Percentiles rank a stretch among this genome's conserved stretches.
Conservation (phyloP, 257 asterid species). For the Nicotiana otophora region DNA sequence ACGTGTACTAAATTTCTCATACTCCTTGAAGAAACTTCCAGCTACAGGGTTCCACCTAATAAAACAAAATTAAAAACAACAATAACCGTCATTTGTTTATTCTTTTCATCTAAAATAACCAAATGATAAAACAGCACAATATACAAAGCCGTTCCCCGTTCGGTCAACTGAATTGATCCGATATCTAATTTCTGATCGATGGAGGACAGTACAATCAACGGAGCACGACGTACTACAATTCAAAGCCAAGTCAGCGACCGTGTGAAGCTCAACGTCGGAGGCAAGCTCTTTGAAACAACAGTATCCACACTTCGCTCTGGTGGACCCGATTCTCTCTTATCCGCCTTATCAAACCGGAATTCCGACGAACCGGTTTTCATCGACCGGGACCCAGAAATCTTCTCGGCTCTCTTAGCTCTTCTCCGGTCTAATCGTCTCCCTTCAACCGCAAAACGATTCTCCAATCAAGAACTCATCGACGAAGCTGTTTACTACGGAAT, state of each 20-base stretch:
- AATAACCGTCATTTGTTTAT: neutral
- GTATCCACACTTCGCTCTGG: constrained; percentile 75
- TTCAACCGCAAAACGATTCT: constrained; percentile 71
- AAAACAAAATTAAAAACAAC: neutral
- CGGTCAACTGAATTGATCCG: too few species aligned
- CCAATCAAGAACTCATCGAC: constrained; percentile 72
- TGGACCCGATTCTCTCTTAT: constrained; percentile 74
- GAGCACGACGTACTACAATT: constrained; percentile 3
- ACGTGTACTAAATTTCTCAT: too few species aligned
- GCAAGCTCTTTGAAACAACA: constrained; percentile 90
- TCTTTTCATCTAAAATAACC: neutral
- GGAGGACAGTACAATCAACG: constrained; percentile 31
- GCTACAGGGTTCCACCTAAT: neutral
- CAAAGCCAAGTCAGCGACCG: constrained; percentile 36
- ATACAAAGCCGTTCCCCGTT: too few species aligned
- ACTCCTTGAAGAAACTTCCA: too few species aligned
- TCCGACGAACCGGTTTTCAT: constrained; percentile 57
- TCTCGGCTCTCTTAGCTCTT: constrained; percentile 77
- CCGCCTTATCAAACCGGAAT: constrained; percentile 57
- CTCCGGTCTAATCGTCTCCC: constrained; percentile 91
- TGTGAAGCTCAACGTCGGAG: constrained; percentile 91
- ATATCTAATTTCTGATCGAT: constrained; percentile 10
- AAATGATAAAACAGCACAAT: neutral
- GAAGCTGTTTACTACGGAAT: constrained; percentile 84
- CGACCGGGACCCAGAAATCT: constrained; percentile 94